These are phyloP conservation scores for Groenewaldozyma auringiensis DNA, from an alignment of 1,139 yeast genomes.

Conservation along the genomic window DNA sequence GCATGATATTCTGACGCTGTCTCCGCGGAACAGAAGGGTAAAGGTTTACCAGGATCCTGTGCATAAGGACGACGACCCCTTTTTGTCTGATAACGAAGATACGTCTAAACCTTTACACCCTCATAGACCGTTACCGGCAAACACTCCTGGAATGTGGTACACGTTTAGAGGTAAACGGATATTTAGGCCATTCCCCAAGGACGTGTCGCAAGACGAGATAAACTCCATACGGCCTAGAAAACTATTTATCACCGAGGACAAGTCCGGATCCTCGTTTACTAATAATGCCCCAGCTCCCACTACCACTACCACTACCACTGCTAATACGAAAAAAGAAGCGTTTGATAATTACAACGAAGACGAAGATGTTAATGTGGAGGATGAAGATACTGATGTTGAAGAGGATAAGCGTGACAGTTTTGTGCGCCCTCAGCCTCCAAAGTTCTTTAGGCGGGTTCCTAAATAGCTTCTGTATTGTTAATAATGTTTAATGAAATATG, in stretches of 20 bases:
- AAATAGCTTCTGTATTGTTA: background rate
- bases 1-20: background rate
- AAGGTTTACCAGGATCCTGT: no score
- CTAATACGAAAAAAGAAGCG: background rate
- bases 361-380: constrained; percentile 7
- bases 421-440: constrained; percentile 1
- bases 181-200: constrained; percentile 31
- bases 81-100: constrained; percentile 10
- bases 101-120: constrained; percentile 16
- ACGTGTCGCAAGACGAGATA: constrained; percentile 14
- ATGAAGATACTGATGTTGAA: constrained; percentile 23
- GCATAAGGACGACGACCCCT: constrained; percentile 10
- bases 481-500: no score
- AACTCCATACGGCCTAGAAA: constrained; percentile 16
- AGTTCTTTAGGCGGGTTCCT: constrained; percentile 1
- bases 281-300: background rate
- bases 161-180: constrained; percentile 35
- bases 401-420: constrained; percentile 11
- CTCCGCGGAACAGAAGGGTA: constrained; percentile 1
- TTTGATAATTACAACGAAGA: no score
- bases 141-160: constrained; percentile 32
- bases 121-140: constrained; percentile 18
- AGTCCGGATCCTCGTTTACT: background rate
- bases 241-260: constrained; percentile 15
- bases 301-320: background rate